Base-by-base conservation (phyloP, 225 moss, liverwort and hornwort species). In the Asterella californica region DNA sequence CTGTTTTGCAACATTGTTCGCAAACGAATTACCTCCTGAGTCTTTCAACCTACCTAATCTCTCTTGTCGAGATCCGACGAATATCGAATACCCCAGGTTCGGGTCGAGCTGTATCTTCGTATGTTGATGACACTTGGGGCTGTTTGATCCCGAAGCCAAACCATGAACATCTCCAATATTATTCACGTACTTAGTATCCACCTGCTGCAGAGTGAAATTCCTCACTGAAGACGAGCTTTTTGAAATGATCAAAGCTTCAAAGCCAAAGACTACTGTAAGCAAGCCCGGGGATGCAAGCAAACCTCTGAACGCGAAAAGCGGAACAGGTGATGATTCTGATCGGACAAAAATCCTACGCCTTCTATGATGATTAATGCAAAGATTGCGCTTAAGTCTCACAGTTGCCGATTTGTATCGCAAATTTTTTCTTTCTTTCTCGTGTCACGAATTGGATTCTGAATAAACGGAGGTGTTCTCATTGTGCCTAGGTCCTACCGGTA, bases 221-320 rank as follows among this genome's bases (percentile, higher is more conserved):
- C 76, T 97, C 75, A 90, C 92, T 54, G 97, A 97, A 80, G 94
- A 97, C 86, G 90, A 87, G 57, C 91, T 97, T 74, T 93, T 97
- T 83, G 93, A 91, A 14, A 93, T 89, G 89, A 92, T 97, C 75
- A 89, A 85, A 48, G 90, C 91, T 78, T 89, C 91, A 60, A 96
- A 93, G 80, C 89, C 91, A 69, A 89, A 90, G 83, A 53, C 85
- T 72, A 34, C 88, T 63, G 52, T 81, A 10, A 70, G 49, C 15
- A 80, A 81, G 82, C 33, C 83, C 52, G n/a, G 55, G 18, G 52
- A 75, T 55, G 24, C 78, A 60, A 81, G 78, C 64, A 81, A 76
- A 62, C 15, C 65, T 75, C 53, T 85, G 64, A 36, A 72, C 29
- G 27, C 79, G 6, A 76, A 45, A 83, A 81, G 86, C 83, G 80